Base-by-base conservation (phyloP, 305 asterid genomes). In the Coffea humblotiana region DNA sequence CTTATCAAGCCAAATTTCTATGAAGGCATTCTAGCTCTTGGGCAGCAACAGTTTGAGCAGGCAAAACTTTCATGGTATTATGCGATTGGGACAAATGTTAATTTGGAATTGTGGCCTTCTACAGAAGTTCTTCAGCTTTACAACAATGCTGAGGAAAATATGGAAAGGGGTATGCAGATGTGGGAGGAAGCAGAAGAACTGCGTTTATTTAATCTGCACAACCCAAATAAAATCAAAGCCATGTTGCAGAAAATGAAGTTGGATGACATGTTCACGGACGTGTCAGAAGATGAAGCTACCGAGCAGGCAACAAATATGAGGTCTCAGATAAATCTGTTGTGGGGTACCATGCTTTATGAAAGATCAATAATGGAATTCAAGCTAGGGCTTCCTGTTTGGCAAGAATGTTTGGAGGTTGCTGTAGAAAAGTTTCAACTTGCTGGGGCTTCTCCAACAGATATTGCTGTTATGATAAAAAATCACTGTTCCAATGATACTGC, bases 271-370 rank as follows among this genome's bases (percentile, higher is more conserved):
- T 65, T 90, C 45, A 88, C 82, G 71, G 88, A 87, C 58, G 71
- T 90, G 52, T 85, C 94, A 3, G 84, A 90, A 61, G 91, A 87
- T 49, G 97, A 93, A 92, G 93, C 90, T 56, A 85, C 85, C 18
- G 94, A 91, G 72, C 97, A 88, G 82, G 92, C 90, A 84, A 84
- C 87, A 77, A 87, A 83, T 45, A 85, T 90, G 80, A 90, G 90
- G 76, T 90, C 94, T 81, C 98, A 92, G 88, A 93, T 93, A 79
- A 85, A 90, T 81, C 83, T 95, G 48, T 77, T 93, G 72, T 95
- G 99, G 99, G 99, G 99, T 51, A 91, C 98, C 3, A 83, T 95
- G 88, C 89, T 95, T 10, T 95, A 95, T 45, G 98, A 95, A 84
- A 89, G 98, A 83, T 95, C 98, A 3, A 85, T 92, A 56, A 89